Evolutionary conservation across 2,329 filamentous ascomycete species (phyloP), one percentile per base, ranked within the genome.

Genomic region (Talaromyces amestolkiae): DNA sequence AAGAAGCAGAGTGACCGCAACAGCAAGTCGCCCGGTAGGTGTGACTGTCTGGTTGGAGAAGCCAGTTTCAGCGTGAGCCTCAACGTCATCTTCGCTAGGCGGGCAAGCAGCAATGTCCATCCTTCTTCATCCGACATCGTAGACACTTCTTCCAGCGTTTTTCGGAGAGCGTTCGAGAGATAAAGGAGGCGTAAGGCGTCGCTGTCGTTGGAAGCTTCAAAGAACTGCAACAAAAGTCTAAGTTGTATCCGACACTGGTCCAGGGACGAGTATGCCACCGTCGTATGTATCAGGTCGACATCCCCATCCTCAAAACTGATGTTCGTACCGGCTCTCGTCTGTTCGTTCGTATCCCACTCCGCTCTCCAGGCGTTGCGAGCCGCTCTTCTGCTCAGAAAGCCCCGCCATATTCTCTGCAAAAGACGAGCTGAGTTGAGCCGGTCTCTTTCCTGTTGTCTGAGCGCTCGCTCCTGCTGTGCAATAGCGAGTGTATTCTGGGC

Each of bases 381-480:
- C 60, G 77, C 74, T 66, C 81, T 83, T 71, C 93, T 86, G 66
- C 81, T 83, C 65, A 77, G 83, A 76, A 96, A 86, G 15, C 93
- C 93, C 76, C 94, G 86, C 93, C 93, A 98, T 77, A 85, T 82
- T 69, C 87, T 86, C 76, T 98, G 95, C 69, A 98, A 87, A 59
- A 81, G 84, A 70, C 86, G 89, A 15, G 87, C 87, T 4, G 93
- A 92, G 72, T 89, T 90, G 59, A 93, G 79, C 66, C 88, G 87
- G 58, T 92, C 89, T 71, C 93, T 86, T 73, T 98, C 93, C 60
- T 87, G 87, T 72, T 97, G 92, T 70, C 95, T 86, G 71, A 89
- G 86, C 69, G 89, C 83, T 35, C 95, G 89, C 71, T 97, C 93
- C 71, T 93, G 91, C 74, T 97, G 92, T 33, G 94, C 94, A 71